These are phyloP conservation scores for Kodamaea nitidulidarum DNA, from an alignment of 805 yeast species.

Conservation along the genomic window DNA sequence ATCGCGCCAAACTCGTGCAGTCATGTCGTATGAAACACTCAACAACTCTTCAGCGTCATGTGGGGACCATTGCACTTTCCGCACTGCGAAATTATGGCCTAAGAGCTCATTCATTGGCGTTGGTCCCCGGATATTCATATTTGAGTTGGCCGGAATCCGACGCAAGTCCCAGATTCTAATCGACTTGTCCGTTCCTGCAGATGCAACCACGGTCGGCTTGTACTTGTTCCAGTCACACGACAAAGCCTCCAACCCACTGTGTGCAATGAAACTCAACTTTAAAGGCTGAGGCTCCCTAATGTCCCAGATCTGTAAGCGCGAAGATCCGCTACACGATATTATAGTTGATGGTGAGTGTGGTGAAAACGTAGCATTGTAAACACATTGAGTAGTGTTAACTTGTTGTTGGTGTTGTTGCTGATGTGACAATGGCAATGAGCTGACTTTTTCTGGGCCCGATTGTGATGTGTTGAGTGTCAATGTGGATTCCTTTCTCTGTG, in stretches of 20 bases:
- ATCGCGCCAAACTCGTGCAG: constrained; percentile 82
- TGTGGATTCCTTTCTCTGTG: constrained; percentile 52
- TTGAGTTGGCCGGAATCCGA: constrained; percentile 46
- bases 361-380: constrained; percentile 76
- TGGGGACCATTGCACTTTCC: constrained; percentile 85
- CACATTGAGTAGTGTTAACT: constrained; percentile 48
- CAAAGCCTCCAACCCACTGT: constrained; percentile 75
- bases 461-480: constrained; percentile 40
- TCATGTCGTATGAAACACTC: constrained; percentile 89
- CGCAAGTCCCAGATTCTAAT: constrained; percentile 87
- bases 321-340: constrained; percentile 69
- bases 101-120: constrained; percentile 70
- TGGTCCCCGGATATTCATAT: constrained; percentile 47
- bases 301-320: constrained; percentile 80
- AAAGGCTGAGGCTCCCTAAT: constrained; percentile 62
- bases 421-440: constrained; percentile 31
- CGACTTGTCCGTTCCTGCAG: constrained; percentile 88
- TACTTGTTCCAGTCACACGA: constrained; percentile 91
- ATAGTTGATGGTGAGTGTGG: constrained; percentile 77
- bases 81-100: constrained; percentile 88
- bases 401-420: constrained; percentile 31
- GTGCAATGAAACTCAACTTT: constrained; percentile 61
- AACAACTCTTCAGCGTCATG: constrained; percentile 68
- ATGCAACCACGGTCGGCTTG: constrained; percentile 70
- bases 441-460: constrained; percentile 4